Evolutionary conservation across 1,284 basidiomycete genomes (phyloP), one percentile per base, ranked within the genome.

Genomic region (Pseudozyma flocculosa): DNA sequence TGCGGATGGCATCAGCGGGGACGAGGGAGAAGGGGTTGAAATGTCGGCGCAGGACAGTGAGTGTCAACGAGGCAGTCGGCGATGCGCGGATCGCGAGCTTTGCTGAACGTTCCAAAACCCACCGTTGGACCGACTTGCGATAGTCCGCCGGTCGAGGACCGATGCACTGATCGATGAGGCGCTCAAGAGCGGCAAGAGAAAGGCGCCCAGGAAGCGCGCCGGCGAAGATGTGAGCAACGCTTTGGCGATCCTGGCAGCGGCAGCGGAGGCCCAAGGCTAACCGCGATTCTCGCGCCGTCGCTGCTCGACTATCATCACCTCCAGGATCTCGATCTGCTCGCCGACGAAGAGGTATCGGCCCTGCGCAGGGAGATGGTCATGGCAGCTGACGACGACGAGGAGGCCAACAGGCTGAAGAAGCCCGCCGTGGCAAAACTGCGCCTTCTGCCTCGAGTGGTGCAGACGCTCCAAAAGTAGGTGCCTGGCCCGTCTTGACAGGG

Each of bases 391-490:
- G 86, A 88, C 55, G 95, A 99, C 74, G 84, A 87, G 41, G 84
- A 86, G 46, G 85, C 90, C 4, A 94, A 95, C 78, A 80, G 83
- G 43, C 85, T 88, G 40, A 90, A 89, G 72, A 79, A 86, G n/a
- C 92, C 92, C 0, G 94, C 92, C 10, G 86, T 86, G 11, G 82
- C 86, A 47, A 98, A 98, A 80, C 84, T 97, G 29, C 85, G 84
- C 51, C 83, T 95, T 73, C 82, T 99, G 22, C 86, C 88, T 17
- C 87, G 89, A 69, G 94, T 95, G 17, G 88, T 95, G 83, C 87
- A 89, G n/a, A 88, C 90, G 4, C 82, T 98, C 56, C 89, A 93
- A 80, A 97, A 95, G 93, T 93, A 73, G 59, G 89, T 82, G 8
- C 34, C 40, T 5, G 15, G 14, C 17, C 13, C 18, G n/a, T n/a